Conservation (phyloP, 768 basidiomycete genomes). For the Punctularia strigosozonata region DNA sequence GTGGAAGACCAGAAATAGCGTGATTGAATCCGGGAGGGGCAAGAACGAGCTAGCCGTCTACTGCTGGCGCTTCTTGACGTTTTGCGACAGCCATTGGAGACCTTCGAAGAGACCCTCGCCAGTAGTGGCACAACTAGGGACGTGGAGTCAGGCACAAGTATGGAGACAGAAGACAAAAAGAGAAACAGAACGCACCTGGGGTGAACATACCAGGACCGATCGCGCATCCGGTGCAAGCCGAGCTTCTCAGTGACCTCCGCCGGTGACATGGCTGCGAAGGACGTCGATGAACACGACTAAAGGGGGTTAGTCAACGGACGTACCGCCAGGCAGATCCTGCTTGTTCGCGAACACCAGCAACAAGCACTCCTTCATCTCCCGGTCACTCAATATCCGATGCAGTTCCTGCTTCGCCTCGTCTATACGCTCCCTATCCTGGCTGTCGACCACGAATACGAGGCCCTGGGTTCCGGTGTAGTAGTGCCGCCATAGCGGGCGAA, state of each 20-base stretch:
- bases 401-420: conserved; percentile 95
- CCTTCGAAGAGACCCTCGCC: conserved; percentile 97
- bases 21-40: not conserved
- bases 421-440: conserved; percentile 88
- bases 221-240: conserved; percentile 90
- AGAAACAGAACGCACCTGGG: conserved; percentile 57
- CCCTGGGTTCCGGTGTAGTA: conserved; percentile 99
- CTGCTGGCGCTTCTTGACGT: conserved; percentile 87
- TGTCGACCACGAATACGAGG: conserved; percentile 96
- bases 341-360: conserved; percentile 99
- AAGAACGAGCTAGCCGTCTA: conserved; percentile 21
- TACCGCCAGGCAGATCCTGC: conserved; percentile 95
- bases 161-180: conserved; percentile 2
- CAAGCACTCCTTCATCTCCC: conserved; percentile 97
- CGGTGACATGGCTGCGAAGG: conserved; percentile 83
- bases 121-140: conserved; percentile 78
- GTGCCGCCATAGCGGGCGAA: conserved; percentile 95
- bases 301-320: conserved; percentile 15
- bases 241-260: conserved; percentile 97
- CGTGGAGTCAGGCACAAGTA: conserved; percentile 1
- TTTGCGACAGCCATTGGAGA: conserved; percentile 93
- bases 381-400: conserved; percentile 89
- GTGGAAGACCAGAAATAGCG: not conserved
- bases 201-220: conserved; percentile 98
- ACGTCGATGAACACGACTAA: not conserved